Evolutionary conservation across 331 rosid species (phyloP), one percentile per base, ranked within the genome.

Genomic region (Quercus tomentella): DNA sequence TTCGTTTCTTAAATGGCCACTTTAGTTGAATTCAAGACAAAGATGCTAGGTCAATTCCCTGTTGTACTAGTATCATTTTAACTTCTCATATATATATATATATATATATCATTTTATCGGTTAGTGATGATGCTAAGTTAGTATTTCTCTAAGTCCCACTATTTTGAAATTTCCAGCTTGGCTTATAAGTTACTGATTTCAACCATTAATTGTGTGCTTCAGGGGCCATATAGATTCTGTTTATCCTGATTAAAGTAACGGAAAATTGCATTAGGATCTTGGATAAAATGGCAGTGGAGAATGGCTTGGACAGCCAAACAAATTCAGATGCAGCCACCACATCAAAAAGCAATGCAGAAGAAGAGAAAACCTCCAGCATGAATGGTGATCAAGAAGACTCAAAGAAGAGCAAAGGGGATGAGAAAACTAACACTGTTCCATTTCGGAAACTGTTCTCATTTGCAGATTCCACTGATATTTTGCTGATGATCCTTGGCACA

Each of bases 401-500:
- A 62, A 78, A 65, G 76, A 82, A 80, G 79, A 80, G 25, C 18
- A 85, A 84, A 54, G 85, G 63, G 61, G 83, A 78, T 25, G 77
- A 75, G 74, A 87, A 89, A 37, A 25, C 69, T 0, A 89, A 87
- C 41, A 56, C 75, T 1, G 83, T 92, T 65, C 89, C 94, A 21
- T 89, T 85, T 77, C 54, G 68, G 76, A 87, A 65, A 84, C 88
- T 92, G 76, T 92, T 92, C 91, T 70, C 88, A n/a, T 89, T 92
- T 78, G 94, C 97, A 15, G 97, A 92, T 58, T 79, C 86, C 60
- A 68, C 81, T 68, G 97, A 92, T 74, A 68, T 79, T 57, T 5
- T 84, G 22, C 70, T 92, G 78, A 89, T 92, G 94, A 78, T 81
- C 43, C 56, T 76, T 49, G 97, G 94, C 43, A 81, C 81, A 51